phyloP scores from a whole-genome alignment of 495 filamentous ascomycete species.

The Lophium mytilinum region DNA sequence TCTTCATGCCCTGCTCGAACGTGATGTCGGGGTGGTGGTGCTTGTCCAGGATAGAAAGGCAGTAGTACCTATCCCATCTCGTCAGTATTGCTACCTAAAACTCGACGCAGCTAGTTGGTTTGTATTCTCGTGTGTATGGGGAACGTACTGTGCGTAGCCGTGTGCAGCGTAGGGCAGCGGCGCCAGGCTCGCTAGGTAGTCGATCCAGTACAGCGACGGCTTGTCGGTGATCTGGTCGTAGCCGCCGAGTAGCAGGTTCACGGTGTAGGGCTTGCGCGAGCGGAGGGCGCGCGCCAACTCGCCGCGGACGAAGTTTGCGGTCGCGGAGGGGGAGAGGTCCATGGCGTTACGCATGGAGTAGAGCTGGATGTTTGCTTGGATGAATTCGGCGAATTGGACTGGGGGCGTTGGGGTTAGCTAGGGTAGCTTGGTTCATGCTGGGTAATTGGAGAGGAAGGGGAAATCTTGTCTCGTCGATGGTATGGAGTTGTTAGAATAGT shows the following conservation, averaged over 20 bases:
- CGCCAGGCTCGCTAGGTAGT: conserved; percentile 87
- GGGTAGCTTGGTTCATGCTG: neutral
- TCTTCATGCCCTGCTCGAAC: conserved; percentile 78
- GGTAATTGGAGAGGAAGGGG: neutral
- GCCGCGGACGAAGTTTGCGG: conserved; percentile 84
- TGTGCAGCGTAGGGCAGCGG: conserved; percentile 91
- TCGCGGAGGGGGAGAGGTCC: conserved; percentile 78
- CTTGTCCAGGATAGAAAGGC: conserved; percentile 92
- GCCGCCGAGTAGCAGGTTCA: conserved; percentile 90
- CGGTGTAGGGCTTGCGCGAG: conserved; percentile 86
- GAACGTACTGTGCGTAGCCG: conserved; percentile 88
- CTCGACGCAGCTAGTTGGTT: too few species aligned
- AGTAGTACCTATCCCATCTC: conserved; percentile 61
- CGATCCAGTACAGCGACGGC: conserved; percentile 91
- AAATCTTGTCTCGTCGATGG: neutral
- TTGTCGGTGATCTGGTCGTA: conserved; percentile 79
- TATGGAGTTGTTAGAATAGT: neutral
- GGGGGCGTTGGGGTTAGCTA: neutral
- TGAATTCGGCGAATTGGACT: conserved; percentile 99
- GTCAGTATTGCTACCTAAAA: too few species aligned
- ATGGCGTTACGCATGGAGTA: conserved; percentile 97
- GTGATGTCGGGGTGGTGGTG: conserved; percentile 92
- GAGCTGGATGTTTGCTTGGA: conserved; percentile 95
- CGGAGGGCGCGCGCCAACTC: conserved; percentile 85
- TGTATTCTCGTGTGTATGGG: neutral